A percentile compares a stretch with the other conserved stretches of the same genome.
Evolutionary conservation across 148 eudicot genomes (phyloP).

Genomic region (Cornus florida): DNA sequence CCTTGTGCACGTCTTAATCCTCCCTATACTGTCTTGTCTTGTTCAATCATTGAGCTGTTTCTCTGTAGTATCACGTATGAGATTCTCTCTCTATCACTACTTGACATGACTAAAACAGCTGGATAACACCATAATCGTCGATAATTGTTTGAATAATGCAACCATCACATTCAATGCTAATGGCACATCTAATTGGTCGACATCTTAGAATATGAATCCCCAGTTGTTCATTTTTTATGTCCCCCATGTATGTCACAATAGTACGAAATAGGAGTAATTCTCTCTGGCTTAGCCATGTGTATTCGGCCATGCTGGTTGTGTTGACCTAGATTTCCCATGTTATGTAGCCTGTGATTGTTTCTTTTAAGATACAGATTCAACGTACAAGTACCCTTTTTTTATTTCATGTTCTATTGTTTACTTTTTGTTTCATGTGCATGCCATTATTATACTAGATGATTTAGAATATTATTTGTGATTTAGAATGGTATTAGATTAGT

Average conservation of each 20-base stretch:
- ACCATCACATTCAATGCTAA: neutral
- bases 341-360: neutral
- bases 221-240: neutral
- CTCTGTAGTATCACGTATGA: neutral
- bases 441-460: no score
- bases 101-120: conserved; percentile 4
- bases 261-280: neutral
- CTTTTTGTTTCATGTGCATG: no score
- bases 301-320: neutral
- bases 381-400: neutral
- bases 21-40: conserved; percentile 4
- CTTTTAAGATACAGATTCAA: neutral
- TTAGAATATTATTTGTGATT: no score
- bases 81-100: neutral
- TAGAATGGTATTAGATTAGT: no score
- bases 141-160: neutral
- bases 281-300: neutral
- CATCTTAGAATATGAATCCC: neutral
- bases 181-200: neutral
- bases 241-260: neutral
- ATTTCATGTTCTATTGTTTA: no score
- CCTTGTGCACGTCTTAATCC: conserved; percentile 12
- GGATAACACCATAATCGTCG: neutral
- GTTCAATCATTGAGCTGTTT: neutral
- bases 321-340: neutral